Evolutionary conservation across 805 yeast genomes (phyloP).

Genomic region (Saccharomyces paradoxus): DNA sequence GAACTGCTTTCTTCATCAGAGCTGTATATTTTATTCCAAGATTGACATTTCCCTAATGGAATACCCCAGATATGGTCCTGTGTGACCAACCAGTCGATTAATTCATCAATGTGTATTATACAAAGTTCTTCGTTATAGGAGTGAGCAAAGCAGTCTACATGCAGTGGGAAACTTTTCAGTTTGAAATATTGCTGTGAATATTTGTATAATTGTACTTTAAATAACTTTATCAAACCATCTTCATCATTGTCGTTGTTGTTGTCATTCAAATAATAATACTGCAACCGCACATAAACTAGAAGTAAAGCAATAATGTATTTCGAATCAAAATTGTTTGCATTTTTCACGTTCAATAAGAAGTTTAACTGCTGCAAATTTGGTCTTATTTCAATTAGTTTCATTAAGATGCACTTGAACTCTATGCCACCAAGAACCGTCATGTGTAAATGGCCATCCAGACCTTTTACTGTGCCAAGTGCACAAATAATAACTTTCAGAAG

Average conservation of each 20-base stretch:
- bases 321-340: conserved; percentile 52
- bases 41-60: conserved; percentile 56
- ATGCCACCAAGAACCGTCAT: conserved; percentile 25
- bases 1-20: conserved; percentile 13
- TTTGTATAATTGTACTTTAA: conserved; percentile 46
- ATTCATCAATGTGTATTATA: conserved; percentile 60
- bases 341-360: conserved; percentile 20
- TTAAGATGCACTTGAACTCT: conserved; percentile 49
- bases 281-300: conserved; percentile 52
- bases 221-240: conserved; percentile 38
- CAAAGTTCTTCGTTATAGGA: conserved; percentile 14
- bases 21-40: conserved; percentile 22
- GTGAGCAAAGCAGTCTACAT: conserved; percentile 28
- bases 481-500: conserved; percentile 17
- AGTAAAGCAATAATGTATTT: conserved; percentile 46
- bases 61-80: conserved; percentile 62
- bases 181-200: conserved; percentile 61
- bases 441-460: conserved; percentile 7
- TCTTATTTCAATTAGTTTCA: conserved; percentile 67
- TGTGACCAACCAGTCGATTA: conserved; percentile 52
- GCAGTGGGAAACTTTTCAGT: conserved; percentile 40
- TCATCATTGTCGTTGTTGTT: conserved; percentile 8
- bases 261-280: conserved; percentile 20
- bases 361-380: conserved; percentile 39
- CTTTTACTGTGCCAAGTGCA: conserved; percentile 22